Conservation (phyloP, 1,284 basidiomycete genomes). For the Hypsizygus ulmarius region DNA sequence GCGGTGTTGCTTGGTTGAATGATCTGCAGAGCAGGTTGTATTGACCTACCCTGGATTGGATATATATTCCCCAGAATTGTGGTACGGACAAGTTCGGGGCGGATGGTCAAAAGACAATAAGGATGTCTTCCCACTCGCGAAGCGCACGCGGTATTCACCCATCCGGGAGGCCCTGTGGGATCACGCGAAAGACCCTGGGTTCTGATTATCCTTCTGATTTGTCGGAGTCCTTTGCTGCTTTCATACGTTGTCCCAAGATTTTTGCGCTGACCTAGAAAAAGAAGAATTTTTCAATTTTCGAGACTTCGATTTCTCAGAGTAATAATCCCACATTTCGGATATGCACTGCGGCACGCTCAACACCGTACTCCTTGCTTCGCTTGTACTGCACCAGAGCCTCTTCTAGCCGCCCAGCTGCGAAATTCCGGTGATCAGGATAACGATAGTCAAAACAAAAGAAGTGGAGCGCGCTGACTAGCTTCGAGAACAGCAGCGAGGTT, state of each 20-base stretch:
- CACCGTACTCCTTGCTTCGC: constrained; percentile 73
- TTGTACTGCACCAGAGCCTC: constrained; percentile 82
- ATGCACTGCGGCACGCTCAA: constrained; percentile 83
- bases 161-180: constrained; percentile 4
- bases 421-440: constrained; percentile 25
- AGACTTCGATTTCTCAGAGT: not conserved
- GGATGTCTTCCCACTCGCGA: constrained; percentile 16
- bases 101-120: constrained; percentile 24
- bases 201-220: constrained; percentile 35
- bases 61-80: constrained; percentile 13
- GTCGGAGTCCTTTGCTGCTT: constrained; percentile 43
- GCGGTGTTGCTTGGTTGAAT: constrained; percentile 1
- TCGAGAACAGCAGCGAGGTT: constrained; percentile 90
- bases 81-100: constrained; percentile 10
- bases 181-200: constrained; percentile 23
- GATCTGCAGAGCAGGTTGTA: not conserved
- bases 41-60: constrained; percentile 15
- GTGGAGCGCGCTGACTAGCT: constrained; percentile 60
- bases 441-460: constrained; percentile 28
- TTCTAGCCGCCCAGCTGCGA: constrained; percentile 72
- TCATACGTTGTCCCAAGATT: constrained; percentile 67
- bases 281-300: not conserved
- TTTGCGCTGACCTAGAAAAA: constrained; percentile 68
- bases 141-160: not conserved
- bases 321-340: constrained; percentile 68